phyloP scores from a whole-genome alignment of 371 early-diverging fungal genomes.

The Mortierella sp. region DNA sequence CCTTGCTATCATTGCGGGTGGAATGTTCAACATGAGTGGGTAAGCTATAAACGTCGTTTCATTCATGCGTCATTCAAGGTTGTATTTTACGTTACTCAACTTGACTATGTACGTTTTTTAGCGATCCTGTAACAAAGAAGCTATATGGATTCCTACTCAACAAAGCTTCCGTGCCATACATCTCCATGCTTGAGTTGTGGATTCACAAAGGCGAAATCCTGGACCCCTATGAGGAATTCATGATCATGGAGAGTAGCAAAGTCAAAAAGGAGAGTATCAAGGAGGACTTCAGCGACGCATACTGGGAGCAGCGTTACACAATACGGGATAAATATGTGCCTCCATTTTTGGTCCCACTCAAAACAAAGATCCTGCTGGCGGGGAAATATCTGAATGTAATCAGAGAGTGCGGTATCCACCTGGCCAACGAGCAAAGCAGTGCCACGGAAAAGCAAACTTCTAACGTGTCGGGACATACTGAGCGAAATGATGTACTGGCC shows the following conservation, averaged over 20 bases:
- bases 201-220: constrained; percentile 88
- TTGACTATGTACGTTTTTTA: constrained; percentile 18
- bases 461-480: constrained; percentile 67
- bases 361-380: constrained; percentile 85
- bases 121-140: constrained; percentile 81
- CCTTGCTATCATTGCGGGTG: constrained; percentile 71
- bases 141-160: constrained; percentile 83
- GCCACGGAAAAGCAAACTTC: constrained; percentile 48
- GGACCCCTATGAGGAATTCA: constrained; percentile 92
- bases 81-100: constrained; percentile 10
- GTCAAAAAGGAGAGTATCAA: constrained; percentile 74
- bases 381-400: constrained; percentile 96
- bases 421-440: constrained; percentile 37
- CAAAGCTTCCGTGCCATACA: constrained; percentile 85
- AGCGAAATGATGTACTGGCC: constrained; percentile 65
- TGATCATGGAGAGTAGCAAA: constrained; percentile 77
- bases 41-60: constrained; percentile 56
- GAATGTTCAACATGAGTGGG: constrained; percentile 75
- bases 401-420: constrained; percentile 83
- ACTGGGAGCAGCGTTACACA: constrained; percentile 88
- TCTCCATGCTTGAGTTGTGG: constrained; percentile 87
- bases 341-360: constrained; percentile 77
- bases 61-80: constrained; percentile 41
- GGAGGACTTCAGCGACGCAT: constrained; percentile 82
- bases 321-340: constrained; percentile 79